A percentile compares a stretch with the other conserved stretches of the same genome.
These are phyloP conservation scores for Scedosporium dehoogii DNA, from an alignment of 2,329 filamentous ascomycete genomes.

Conservation along the genomic window DNA sequence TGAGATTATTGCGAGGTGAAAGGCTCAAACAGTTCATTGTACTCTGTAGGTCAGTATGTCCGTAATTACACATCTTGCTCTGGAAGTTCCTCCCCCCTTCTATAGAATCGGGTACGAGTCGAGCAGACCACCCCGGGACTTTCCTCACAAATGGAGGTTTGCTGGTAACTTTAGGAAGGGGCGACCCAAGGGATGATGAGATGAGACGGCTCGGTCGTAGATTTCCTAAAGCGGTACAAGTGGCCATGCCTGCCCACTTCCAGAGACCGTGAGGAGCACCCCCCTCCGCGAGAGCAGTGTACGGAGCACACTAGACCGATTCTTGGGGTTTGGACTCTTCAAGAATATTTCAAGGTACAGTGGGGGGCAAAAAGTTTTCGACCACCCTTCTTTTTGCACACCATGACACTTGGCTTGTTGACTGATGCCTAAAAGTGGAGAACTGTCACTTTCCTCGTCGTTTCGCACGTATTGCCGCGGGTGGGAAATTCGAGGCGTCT, in stretches of 20 bases:
- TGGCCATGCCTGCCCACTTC: not conserved
- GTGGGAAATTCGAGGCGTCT: not conserved
- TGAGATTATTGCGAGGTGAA: too few relatives aligned
- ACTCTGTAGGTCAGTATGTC: not conserved
- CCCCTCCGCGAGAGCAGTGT: too few relatives aligned
- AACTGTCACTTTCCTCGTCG: not conserved
- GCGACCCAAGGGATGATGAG: not conserved
- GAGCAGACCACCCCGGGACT: not conserved
- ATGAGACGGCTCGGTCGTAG: slow-evolving; percentile 5
- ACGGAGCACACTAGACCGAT: not conserved
- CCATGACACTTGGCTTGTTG: not conserved
- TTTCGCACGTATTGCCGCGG: not conserved
- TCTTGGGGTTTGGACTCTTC: not conserved
- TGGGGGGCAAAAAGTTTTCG: too few relatives aligned
- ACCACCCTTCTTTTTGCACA: not conserved
- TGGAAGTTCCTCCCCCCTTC: not conserved
- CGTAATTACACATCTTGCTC: not conserved
- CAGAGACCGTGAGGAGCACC: too few relatives aligned
- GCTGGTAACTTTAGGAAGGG: not conserved
- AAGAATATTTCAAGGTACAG: not conserved
- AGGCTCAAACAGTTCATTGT: too few relatives aligned
- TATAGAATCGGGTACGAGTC: too few relatives aligned
- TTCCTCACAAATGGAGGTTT: not conserved
- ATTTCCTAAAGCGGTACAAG: slow-evolving; percentile 1
- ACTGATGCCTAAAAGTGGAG: not conserved